Evolutionary conservation across 1,284 basidiomycete species (phyloP), one percentile per base, ranked within the genome.

Genomic region (Cerioporus squamosus): DNA sequence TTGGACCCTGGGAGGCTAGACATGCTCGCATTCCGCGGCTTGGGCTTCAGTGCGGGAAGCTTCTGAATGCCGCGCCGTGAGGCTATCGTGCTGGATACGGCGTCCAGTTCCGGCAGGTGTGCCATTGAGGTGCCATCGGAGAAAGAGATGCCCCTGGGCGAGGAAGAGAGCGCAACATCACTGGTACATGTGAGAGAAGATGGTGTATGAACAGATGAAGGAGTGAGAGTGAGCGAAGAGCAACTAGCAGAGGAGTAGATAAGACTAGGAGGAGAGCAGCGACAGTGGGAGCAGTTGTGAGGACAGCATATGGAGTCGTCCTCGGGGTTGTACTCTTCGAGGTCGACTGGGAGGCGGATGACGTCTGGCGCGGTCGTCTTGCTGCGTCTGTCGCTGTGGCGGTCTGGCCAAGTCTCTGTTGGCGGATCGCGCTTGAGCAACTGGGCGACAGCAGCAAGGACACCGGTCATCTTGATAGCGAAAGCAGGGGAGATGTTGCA

Each of bases 191-290:
- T 12, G 33, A 36, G 33, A 36, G 42, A 44, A 33, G 50, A 12
- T 17, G 49, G 33, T 4, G 33, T 36, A 36, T 12, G 12, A 1
- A 36, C 33, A 36, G 33, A 10, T 6, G 51, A 48, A 6, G 52
- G 50, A 31, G 50, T 43, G 15, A 58, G 53, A 5, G 53, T 33
- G 18, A 59, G 42, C 3, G 60, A 56, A 40, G 57, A 56, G 22
- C 44, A 52, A 43, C 54, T 62, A 26, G 56, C 46, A 40, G 60
- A 51, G n/a, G 60, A 59, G 24, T 58, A 62, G 3, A 62, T 39
- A 17, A 59, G 60, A 29, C 46, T 55, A 15, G 59, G 59, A 7
- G 60, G 56, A 23, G 54, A 52, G 40, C 46, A 56, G 31, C 20
- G 44, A 12, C 51, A 51, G 44, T 55, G 53, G 20, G 52, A 55